Conservation (phyloP, 495 filamentous ascomycete species). For the Filosporella fistucella region DNA sequence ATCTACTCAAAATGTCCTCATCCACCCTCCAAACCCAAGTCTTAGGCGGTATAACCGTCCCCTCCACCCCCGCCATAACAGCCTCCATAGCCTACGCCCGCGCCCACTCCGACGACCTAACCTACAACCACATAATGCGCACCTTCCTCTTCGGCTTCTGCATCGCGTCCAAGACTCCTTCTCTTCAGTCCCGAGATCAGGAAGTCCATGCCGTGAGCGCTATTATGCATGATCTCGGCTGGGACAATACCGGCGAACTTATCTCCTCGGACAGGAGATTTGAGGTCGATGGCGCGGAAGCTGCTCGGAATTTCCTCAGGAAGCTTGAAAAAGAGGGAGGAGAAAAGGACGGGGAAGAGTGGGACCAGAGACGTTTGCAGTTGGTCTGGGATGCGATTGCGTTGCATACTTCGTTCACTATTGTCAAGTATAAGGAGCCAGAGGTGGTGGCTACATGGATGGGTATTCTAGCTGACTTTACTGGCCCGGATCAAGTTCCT, state of each 20-base stretch:
- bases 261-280: conserved; percentile 44
- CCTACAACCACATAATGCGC: conserved; percentile 47
- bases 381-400: conserved; percentile 53
- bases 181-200: conserved; percentile 29
- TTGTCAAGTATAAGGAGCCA: conserved; percentile 39
- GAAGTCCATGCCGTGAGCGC: conserved; percentile 45
- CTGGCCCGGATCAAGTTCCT: conserved; percentile 25
- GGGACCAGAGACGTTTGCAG: conserved; percentile 35
- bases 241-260: conserved; percentile 31
- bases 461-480: conserved; percentile 46
- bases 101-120: conserved; percentile 25
- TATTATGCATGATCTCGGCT: conserved; percentile 53
- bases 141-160: conserved; percentile 37
- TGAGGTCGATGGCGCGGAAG: conserved; percentile 52
- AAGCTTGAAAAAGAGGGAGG: too few relatives aligned
- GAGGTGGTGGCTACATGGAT: conserved; percentile 35
- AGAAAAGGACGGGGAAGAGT: conserved; percentile 22
- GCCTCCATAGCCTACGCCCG: conserved; percentile 35
- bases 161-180: conserved; percentile 33
- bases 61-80: conserved; percentile 16
- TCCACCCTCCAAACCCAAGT: conserved; percentile 9
- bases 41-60: conserved; percentile 14
- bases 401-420: conserved; percentile 37
- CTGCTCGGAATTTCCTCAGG: conserved; percentile 40
- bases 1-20: too few relatives aligned